Percentiles rank a stretch among this genome's conserved stretches.
phyloP scores from a whole-genome alignment of 2,329 filamentous ascomycete genomes.

The Ascochyta clinopodiicola region DNA sequence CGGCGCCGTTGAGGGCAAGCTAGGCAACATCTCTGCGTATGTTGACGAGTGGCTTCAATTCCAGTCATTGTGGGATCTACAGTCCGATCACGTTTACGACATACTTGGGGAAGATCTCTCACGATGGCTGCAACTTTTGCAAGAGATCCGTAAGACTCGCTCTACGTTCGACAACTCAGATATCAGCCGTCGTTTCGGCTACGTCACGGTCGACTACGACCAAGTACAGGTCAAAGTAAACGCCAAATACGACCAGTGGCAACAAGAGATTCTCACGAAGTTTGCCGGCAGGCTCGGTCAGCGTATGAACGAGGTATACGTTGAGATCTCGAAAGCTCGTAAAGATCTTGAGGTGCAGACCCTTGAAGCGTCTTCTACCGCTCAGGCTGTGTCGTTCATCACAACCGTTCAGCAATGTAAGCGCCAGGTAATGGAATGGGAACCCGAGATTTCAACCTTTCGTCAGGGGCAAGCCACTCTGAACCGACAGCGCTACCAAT shows the following conservation, averaged over 20 bases:
- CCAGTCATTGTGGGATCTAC: constrained; percentile 97
- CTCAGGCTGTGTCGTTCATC: constrained; percentile 97
- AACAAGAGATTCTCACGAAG: constrained; percentile 93
- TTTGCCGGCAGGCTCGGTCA: constrained; percentile 88
- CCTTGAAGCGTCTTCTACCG: constrained; percentile 91
- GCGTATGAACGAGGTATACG: constrained; percentile 90
- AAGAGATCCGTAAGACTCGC: constrained; percentile 94
- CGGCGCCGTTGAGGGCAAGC: constrained; percentile 79
- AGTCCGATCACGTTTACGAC: constrained; percentile 94
- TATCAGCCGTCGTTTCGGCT: constrained; percentile 89
- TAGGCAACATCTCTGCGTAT: constrained; percentile 80
- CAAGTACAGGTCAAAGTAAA: constrained; percentile 99
- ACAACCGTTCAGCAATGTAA: constrained; percentile 97
- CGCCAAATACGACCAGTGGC: constrained; percentile 99
- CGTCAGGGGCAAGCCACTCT: constrained; percentile 93
- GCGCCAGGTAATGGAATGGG: constrained; percentile 91
- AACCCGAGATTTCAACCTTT: constrained; percentile 94
- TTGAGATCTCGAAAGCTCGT: constrained; percentile 88
- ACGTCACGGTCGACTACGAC: constrained; percentile 95
- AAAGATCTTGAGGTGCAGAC: constrained; percentile 91
- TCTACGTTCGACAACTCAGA: constrained; percentile 98
- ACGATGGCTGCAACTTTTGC: constrained; percentile 92
- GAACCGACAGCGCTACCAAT: constrained; percentile 89
- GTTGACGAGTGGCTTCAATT: constrained; percentile 99
- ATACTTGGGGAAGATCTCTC: constrained; percentile 88